A percentile compares a stretch with the other conserved stretches of the same genome.
Conservation (phyloP, 371 early-diverging fungal species). For the Phascolomyces articulosus region DNA sequence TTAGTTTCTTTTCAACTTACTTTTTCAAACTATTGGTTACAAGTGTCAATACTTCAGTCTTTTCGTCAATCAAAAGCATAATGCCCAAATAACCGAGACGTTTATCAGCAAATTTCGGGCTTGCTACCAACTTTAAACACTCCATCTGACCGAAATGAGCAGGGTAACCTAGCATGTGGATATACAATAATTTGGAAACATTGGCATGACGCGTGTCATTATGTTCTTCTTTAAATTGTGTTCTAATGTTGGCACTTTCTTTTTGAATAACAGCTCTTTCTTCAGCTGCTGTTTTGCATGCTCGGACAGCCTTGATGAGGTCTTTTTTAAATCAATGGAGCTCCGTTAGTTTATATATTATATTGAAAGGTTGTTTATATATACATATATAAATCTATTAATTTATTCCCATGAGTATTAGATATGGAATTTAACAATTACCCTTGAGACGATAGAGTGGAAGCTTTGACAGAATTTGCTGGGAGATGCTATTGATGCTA, state of each 20-base stretch:
- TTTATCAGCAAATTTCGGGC: conserved; percentile 93
- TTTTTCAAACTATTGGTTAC: conserved; percentile 97
- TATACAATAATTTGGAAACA: conserved; percentile 95
- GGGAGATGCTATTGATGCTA: conserved; percentile 56
- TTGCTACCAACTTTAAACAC: conserved; percentile 95
- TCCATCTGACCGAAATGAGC: conserved; percentile 99
- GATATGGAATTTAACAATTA: no score
- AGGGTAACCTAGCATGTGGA: conserved; percentile 97
- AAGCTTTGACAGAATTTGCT: conserved; percentile 54
- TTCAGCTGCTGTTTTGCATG: conserved; percentile 98
- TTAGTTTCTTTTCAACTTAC: conserved; percentile 44
- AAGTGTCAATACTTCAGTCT: conserved; percentile 93
- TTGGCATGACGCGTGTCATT: conserved; percentile 85
- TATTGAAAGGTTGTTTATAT: not conserved
- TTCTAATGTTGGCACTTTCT: conserved; percentile 95
- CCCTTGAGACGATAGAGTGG: conserved; percentile 55
- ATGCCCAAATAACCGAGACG: conserved; percentile 96
- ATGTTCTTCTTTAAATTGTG: conserved; percentile 91
- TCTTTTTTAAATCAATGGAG: conserved; percentile 46
- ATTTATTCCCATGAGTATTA: no score
- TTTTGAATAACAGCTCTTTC: conserved; percentile 96
- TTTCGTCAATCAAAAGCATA: conserved; percentile 95
- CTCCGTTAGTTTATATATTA: not conserved
- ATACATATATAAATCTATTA: no score
- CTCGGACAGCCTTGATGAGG: conserved; percentile 94